phyloP scores from a whole-genome alignment of 305 asterid species.

The Petunia hybrid region DNA sequence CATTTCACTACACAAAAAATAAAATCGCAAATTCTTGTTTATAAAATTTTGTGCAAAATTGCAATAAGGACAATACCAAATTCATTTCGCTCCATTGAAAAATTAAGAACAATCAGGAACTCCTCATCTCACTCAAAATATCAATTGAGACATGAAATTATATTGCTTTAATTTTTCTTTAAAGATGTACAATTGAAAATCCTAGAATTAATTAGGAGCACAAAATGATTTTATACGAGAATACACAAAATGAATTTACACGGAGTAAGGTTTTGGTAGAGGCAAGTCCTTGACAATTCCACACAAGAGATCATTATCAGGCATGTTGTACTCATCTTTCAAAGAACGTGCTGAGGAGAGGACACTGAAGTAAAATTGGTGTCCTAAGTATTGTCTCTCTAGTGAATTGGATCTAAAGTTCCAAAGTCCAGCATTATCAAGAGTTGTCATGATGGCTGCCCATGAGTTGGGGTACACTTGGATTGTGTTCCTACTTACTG shows the following conservation, averaged over 20 bases:
- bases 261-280: constrained; percentile 43
- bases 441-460: constrained; percentile 72
- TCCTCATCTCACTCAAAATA: too few relatives aligned
- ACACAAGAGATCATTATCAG: constrained; percentile 47
- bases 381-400: constrained; percentile 68
- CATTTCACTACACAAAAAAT: too few relatives aligned
- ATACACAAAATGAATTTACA: neutral
- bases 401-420: constrained; percentile 52
- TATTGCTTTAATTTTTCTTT: neutral
- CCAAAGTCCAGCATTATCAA: constrained; percentile 87
- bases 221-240: neutral
- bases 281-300: constrained; percentile 68
- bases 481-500: constrained; percentile 73
- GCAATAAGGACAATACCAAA: too few relatives aligned
- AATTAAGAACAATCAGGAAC: too few relatives aligned
- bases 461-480: constrained; percentile 77
- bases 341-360: constrained; percentile 58
- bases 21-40: too few relatives aligned
- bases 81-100: too few relatives aligned
- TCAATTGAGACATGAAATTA: neutral
- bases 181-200: neutral
- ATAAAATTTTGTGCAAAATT: too few relatives aligned
- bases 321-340: constrained; percentile 66
- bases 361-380: constrained; percentile 70
- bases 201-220: neutral